Evolutionary conservation across 2,329 filamentous ascomycete genomes (phyloP).

Genomic region (Alternaria hordeiaustralica): DNA sequence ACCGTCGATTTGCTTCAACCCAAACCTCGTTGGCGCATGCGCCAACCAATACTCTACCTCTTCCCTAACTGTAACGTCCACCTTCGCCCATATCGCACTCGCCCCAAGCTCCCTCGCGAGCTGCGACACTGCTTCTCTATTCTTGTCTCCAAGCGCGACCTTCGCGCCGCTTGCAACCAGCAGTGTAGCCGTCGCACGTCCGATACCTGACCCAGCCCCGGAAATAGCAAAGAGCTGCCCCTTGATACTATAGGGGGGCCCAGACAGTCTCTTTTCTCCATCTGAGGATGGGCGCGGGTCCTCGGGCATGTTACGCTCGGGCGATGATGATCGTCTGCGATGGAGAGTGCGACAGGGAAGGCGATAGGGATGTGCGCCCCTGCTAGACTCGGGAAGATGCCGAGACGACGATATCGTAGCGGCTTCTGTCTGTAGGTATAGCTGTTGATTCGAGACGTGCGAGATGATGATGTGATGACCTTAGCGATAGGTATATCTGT

Average conservation of each 20-base stretch:
- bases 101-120: constrained; percentile 15
- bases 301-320: neutral
- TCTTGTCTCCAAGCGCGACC: constrained; percentile 14
- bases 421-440: neutral
- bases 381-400: neutral
- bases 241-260: neutral
- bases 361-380: neutral
- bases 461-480: neutral
- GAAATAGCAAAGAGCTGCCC: constrained; percentile 16
- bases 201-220: constrained; percentile 21
- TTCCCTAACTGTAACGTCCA: constrained; percentile 45
- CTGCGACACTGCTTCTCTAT: constrained; percentile 16
- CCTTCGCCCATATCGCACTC: constrained; percentile 6
- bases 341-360: neutral
- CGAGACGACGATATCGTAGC: neutral
- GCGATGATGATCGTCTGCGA: neutral
- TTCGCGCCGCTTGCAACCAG: constrained; percentile 5
- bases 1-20: constrained; percentile 31
- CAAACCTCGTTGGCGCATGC: neutral
- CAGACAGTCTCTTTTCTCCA: neutral
- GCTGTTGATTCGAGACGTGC: neutral
- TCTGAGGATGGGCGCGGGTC: neutral
- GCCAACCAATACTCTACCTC: constrained; percentile 30
- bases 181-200: constrained; percentile 11
- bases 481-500: neutral